Conservation (phyloP, 148 eudicot species). For the Spergularia bocconei region DNA sequence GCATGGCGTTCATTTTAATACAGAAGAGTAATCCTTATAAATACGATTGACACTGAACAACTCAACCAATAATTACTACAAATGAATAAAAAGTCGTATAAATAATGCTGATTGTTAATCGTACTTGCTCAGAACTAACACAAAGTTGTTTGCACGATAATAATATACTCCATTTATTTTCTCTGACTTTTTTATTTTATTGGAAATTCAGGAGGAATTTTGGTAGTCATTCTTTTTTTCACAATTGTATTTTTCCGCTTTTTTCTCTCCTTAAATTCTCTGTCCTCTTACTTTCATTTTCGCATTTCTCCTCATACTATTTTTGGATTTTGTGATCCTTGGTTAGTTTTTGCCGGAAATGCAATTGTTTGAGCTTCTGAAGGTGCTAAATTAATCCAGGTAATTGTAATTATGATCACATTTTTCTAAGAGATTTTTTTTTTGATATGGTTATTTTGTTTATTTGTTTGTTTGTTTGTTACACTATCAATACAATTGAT, state of each 20-base stretch:
- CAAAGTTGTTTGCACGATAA: slow-evolving; percentile 21
- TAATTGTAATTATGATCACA: background rate
- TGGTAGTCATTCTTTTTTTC: slow-evolving; percentile 4
- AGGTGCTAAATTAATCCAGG: slow-evolving; percentile 17
- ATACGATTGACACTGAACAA: too few relatives aligned
- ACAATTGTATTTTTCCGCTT: slow-evolving; percentile 15
- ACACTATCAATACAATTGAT: background rate
- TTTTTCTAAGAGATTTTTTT: too few relatives aligned
- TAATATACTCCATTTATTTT: background rate
- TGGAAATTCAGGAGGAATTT: background rate
- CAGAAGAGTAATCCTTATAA: background rate
- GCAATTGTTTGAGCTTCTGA: slow-evolving; percentile 12
- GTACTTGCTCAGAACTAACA: background rate
- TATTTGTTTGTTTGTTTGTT: too few relatives aligned
- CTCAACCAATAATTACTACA: too few relatives aligned
- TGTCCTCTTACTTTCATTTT: background rate
- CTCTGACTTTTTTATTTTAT: background rate
- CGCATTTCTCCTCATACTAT: background rate
- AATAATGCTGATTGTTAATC: too few relatives aligned
- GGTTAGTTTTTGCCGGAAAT: background rate
- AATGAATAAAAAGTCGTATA: too few relatives aligned
- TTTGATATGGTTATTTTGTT: too few relatives aligned
- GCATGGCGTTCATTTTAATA: background rate
- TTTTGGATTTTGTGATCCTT: slow-evolving; percentile 7
- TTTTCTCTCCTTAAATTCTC: slow-evolving; percentile 9